Evolutionary conservation across 495 filamentous ascomycete species (phyloP).

Genomic region (Rhypophila decipiens): DNA sequence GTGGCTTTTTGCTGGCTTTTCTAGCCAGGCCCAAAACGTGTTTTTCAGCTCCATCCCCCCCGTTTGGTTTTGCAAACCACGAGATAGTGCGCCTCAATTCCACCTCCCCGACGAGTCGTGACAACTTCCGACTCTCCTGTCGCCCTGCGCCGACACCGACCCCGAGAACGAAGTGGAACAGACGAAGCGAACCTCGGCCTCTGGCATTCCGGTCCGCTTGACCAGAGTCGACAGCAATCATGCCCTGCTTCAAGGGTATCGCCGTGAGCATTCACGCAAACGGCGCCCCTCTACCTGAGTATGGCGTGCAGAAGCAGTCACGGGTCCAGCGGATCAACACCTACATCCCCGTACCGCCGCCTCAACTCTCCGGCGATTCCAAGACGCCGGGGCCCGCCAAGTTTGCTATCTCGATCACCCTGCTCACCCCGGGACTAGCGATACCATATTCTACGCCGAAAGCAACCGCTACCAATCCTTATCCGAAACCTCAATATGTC

Average conservation of each 20-base stretch:
- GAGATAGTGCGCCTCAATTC: neutral
- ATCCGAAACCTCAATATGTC: conserved; percentile 72
- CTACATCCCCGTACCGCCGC: conserved; percentile 90
- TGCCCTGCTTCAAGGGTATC: conserved; percentile 98
- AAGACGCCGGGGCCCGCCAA: conserved; percentile 81
- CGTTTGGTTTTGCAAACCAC: too few relatives aligned
- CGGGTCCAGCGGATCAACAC: conserved; percentile 86
- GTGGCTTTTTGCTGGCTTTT: neutral
- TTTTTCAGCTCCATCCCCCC: neutral
- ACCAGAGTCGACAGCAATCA: conserved; percentile 27
- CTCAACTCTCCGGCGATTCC: conserved; percentile 63
- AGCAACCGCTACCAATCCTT: conserved; percentile 60
- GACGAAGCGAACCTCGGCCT: neutral
- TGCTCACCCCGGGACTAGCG: conserved; percentile 79
- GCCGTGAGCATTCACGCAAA: conserved; percentile 94
- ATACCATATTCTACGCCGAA: conserved; percentile 87
- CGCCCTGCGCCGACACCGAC: neutral
- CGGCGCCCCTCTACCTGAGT: conserved; percentile 80
- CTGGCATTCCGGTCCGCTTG: neutral
- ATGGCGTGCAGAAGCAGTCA: conserved; percentile 90
- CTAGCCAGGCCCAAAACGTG: too few relatives aligned
- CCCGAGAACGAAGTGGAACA: neutral
- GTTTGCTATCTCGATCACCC: conserved; percentile 93
- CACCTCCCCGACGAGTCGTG: neutral
- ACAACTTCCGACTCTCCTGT: neutral